Evolutionary conservation across 2,329 filamentous ascomycete species (phyloP).

Genomic region (Paecilomyces sp.): DNA sequence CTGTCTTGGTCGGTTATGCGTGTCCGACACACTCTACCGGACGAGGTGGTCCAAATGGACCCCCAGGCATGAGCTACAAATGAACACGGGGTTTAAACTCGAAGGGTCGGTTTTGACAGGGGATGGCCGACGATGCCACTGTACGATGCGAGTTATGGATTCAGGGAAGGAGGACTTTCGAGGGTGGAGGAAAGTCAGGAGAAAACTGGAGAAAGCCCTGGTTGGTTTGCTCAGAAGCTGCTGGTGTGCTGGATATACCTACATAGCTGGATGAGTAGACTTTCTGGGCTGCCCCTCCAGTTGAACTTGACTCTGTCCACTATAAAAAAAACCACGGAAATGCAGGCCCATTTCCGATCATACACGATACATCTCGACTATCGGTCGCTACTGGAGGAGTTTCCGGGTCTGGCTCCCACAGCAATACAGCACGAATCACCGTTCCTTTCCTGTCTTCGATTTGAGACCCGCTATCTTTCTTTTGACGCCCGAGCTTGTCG

Average conservation of each 20-base stretch:
- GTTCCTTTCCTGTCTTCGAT: background rate
- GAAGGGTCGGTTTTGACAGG: constrained; percentile 12
- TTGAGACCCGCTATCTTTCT: background rate
- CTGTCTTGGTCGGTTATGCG: constrained; percentile 74
- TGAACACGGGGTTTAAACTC: constrained; percentile 19
- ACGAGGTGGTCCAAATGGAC: constrained; percentile 1
- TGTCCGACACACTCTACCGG: constrained; percentile 51
- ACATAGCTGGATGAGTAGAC: background rate
- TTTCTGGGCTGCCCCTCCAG: background rate
- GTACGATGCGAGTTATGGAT: constrained; percentile 1
- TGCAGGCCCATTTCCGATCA: background rate
- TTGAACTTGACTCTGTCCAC: background rate
- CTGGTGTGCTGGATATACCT: background rate
- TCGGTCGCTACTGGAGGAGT: background rate
- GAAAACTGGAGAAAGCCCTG: background rate
- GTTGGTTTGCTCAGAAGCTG: background rate
- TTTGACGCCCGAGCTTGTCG: background rate
- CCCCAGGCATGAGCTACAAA: constrained; percentile 9
- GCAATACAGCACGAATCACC: background rate
- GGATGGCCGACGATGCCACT: background rate
- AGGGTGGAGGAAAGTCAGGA: background rate
- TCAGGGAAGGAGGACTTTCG: background rate
- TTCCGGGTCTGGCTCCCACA: background rate
- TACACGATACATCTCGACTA: background rate
- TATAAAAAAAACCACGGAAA: background rate